A percentile compares a stretch with the other conserved stretches of the same genome.
Evolutionary conservation across 305 asterid species (phyloP).

Genomic region (Striga hermonthica): DNA sequence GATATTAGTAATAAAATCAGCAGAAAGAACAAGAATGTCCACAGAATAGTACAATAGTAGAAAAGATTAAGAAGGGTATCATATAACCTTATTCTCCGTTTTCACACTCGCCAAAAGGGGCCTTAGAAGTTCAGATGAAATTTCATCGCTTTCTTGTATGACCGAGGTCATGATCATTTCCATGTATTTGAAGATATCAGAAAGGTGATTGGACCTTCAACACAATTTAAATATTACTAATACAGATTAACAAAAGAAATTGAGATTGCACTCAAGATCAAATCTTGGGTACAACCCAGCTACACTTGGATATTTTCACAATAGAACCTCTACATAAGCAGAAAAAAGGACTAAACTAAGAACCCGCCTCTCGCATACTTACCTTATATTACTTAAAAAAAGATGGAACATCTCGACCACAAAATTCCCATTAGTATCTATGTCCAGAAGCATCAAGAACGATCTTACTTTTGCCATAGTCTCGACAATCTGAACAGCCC

Average conservation of each 20-base stretch:
- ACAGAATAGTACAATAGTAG: constrained; percentile 22
- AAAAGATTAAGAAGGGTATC: constrained; percentile 25
- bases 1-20: constrained; percentile 19
- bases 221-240: constrained; percentile 20
- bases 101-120: constrained; percentile 66
- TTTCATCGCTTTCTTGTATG: constrained; percentile 64
- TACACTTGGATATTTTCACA: neutral
- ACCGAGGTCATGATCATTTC: constrained; percentile 65
- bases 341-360: neutral
- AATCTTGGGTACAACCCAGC: constrained; percentile 5
- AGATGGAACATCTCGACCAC: constrained; percentile 46
- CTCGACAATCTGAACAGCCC: constrained; percentile 44
- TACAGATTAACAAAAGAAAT: constrained; percentile 21
- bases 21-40: constrained; percentile 24
- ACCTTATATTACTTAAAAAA: constrained; percentile 45
- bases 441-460: constrained; percentile 44
- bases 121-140: constrained; percentile 56
- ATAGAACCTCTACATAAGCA: constrained; percentile 9
- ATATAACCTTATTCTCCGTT: constrained; percentile 55
- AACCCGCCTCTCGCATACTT: constrained; percentile 21
- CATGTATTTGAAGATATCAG: constrained; percentile 51
- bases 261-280: constrained; percentile 8
- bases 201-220: constrained; percentile 55
- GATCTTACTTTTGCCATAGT: constrained; percentile 48
- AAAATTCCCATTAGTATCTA: constrained; percentile 38